A percentile compares a stretch with the other conserved stretches of the same genome.
Evolutionary conservation across 331 rosid genomes (phyloP).

Genomic region (Pyracantha coccinea): DNA sequence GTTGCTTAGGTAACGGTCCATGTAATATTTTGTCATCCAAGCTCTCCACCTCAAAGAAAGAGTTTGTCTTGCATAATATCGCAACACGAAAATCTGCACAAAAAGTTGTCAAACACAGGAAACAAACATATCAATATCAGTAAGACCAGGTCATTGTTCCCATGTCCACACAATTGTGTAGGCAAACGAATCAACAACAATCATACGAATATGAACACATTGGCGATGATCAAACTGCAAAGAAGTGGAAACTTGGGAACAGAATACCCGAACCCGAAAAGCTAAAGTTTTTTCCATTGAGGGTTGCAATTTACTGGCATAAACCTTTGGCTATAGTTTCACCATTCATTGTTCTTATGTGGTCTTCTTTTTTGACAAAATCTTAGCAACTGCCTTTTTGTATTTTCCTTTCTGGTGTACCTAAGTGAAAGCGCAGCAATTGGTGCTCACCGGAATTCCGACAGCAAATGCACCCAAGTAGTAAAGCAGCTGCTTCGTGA

Average conservation of each 20-base stretch:
- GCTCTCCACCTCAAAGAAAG: conserved; percentile 97
- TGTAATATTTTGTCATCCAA: conserved; percentile 92
- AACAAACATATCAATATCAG: conserved; percentile 6
- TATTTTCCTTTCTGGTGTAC: conserved; percentile 18
- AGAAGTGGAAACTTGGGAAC: neutral
- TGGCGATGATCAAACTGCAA: neutral
- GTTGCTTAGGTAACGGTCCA: conserved; percentile 77
- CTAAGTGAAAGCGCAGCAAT: conserved; percentile 61
- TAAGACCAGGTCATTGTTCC: neutral
- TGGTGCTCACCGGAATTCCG: conserved; percentile 98
- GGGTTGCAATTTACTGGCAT: neutral
- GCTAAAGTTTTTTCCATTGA: neutral
- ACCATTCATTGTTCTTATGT: neutral
- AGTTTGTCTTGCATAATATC: conserved; percentile 82
- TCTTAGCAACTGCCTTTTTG: neutral
- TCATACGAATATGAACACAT: neutral
- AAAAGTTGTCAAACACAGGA: conserved; percentile 2
- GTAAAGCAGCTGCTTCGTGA: conserved; percentile 77
- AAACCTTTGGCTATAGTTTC: neutral
- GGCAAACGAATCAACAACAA: neutral
- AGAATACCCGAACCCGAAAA: neutral
- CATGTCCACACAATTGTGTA: neutral
- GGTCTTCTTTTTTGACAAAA: neutral
- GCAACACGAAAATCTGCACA: conserved; percentile 74
- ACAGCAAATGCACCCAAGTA: conserved; percentile 87